Evolutionary conservation across 164 flowering plant species (phyloP), one percentile per base, ranked within the genome.

Genomic region (Vitis rotundifolia): DNA sequence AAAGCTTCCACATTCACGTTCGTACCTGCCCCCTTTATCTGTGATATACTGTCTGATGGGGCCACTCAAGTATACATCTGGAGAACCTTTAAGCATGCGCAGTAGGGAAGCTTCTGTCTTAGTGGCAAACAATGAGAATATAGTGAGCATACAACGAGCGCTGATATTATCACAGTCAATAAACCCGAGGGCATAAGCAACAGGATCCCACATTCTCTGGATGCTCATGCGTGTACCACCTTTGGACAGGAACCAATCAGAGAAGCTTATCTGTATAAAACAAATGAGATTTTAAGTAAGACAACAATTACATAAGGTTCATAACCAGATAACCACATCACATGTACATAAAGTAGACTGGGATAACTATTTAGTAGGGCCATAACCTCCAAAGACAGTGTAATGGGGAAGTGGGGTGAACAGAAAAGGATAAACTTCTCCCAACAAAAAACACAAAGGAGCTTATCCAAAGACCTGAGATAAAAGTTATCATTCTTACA

Each of bases 181-280:
- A 79, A 95, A 95, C 59, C 99, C 99, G 54, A 95, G 89, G 61
- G 99, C 99, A 82, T 92, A 95, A 54, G 99, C 99, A 79, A 95
- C 98, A 66, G 99, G 98, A 76, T 95, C 99, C 99, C 99, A 95
- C 98, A 95, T 86, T 81, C 94, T 89, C 84, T 90, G 91, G 75
- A 95, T 93, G 69, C 99, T 95, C 61, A 51, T 66, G 31, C 99
- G 96, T 63, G 99, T 93, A 55, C 99, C 99, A 59, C 99, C 99
- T 80, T 89, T 93, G 62, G 99, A 92, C 78, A 95, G 28, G 80
- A 95, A 93, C 99, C 99, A 95, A 47, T 91, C 91, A 11, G 98
- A 90, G 84, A 95, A 95, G 80, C 99, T 95, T 48, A 95, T 75
- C 98, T 95, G 94, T 64, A 67, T 63, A 60, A 61, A 71, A 47